Evolutionary conservation across 2,329 filamentous ascomycete species (phyloP).

Genomic region (Phialophora chinensis): DNA sequence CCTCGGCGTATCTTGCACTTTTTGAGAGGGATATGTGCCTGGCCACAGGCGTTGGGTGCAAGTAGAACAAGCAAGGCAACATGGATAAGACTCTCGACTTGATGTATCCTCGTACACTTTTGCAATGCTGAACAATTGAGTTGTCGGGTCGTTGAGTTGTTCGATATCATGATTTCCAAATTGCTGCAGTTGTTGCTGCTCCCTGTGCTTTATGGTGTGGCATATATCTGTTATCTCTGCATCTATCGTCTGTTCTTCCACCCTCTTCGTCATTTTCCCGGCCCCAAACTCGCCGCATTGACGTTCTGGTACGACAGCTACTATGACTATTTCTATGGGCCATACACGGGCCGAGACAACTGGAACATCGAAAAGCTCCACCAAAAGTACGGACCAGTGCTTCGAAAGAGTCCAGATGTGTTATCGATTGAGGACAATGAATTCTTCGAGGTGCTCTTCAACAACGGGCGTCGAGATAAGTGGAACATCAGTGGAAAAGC

Average conservation of each 20-base stretch:
- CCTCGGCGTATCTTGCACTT: background rate
- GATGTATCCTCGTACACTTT: too few species aligned
- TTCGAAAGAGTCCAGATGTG: conserved; percentile 29
- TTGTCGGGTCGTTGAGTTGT: too few species aligned
- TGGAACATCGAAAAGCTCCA: conserved; percentile 41
- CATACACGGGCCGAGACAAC: conserved; percentile 41
- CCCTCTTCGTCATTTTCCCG: conserved; percentile 45
- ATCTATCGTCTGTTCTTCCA: conserved; percentile 37
- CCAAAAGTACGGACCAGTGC: conserved; percentile 19
- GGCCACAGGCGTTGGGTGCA: background rate
- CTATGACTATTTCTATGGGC: conserved; percentile 38
- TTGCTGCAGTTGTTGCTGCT: too few species aligned
- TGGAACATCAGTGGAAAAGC: conserved; percentile 6
- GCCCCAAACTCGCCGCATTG: conserved; percentile 43
- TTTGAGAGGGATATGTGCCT: background rate
- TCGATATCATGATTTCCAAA: too few species aligned
- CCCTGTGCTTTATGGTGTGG: too few species aligned
- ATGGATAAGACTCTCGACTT: too few species aligned
- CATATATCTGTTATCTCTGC: too few species aligned
- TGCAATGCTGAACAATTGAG: too few species aligned
- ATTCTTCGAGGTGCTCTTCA: conserved; percentile 27
- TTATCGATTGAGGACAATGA: conserved; percentile 26
- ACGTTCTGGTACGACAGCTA: conserved; percentile 43
- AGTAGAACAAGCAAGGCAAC: too few species aligned
- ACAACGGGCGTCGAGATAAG: conserved; percentile 20